Evolutionary conservation across 140 eudicot species (phyloP).

Genomic region (Oenanthe javanica): DNA sequence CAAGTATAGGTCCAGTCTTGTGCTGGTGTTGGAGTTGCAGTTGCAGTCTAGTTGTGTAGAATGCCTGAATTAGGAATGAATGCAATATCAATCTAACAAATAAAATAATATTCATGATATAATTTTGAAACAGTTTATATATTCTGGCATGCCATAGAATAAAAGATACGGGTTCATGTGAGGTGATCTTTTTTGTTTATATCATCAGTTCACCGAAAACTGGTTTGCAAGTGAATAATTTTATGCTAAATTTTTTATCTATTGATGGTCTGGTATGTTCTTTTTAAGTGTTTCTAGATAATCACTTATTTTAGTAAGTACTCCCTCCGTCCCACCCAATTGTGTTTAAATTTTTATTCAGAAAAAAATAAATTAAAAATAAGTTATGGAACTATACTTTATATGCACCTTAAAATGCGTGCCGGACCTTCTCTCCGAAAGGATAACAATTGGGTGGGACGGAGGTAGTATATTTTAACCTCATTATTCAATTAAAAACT

Average conservation of each 20-base stretch:
- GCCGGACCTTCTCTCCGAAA: too few relatives aligned
- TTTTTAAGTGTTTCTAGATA: not conserved
- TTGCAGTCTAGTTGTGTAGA: not conserved
- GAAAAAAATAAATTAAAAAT: too few relatives aligned
- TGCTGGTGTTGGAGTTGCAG: not conserved
- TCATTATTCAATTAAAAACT: slow-evolving; percentile 1
- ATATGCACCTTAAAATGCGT: too few relatives aligned
- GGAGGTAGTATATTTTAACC: not conserved
- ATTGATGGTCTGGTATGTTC: not conserved
- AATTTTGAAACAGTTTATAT: too few relatives aligned
- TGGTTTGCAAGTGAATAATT: not conserved
- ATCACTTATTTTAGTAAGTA: not conserved
- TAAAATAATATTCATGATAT: not conserved
- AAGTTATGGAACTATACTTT: too few relatives aligned
- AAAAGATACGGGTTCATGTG: too few relatives aligned
- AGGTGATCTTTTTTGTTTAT: not conserved
- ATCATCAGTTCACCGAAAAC: not conserved
- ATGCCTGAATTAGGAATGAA: not conserved
- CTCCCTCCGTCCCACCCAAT: too few relatives aligned
- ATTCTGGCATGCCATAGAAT: not conserved
- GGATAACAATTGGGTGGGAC: too few relatives aligned
- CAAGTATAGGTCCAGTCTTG: not conserved
- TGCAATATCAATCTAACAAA: not conserved
- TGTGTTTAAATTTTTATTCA: too few relatives aligned
- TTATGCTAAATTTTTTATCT: not conserved